Base-by-base conservation (phyloP, 176 grass and related monocot genomes). In the Musa itinerans region DNA sequence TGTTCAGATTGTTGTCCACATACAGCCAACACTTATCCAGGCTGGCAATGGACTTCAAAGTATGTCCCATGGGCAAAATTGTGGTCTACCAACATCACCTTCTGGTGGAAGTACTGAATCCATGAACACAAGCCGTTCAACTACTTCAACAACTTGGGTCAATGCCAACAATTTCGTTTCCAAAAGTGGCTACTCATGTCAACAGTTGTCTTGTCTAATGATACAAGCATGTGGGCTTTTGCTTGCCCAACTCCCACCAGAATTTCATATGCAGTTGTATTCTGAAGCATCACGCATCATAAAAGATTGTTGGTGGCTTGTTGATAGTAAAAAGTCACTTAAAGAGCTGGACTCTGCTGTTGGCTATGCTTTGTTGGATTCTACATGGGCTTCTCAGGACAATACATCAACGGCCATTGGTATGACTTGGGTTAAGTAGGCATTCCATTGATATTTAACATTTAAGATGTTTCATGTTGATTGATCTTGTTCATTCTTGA, bases 281-380 rank as follows among this genome's bases (percentile, higher is more conserved):
- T 91, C 84, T 56, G 95, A 99, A 93, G 90, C 95, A 80, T 83
- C 86, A 26, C 82, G 83, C 15, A 85, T 94, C 75, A 94, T 99
- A 82, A 99, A 99, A 85, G 95, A 99, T 75, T 99, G 95, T 74
- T 93, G 88, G 89, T 99, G 95, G 95, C 90, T 99, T 78, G 75
- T 85, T 87, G 95, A 99, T 61, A 74, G 86, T 83, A 91, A 85
- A 17, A 92, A 88, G 34, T 86, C 95, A 82, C 83, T 94, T 63
- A 87, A 91, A 80, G 95, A 99, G 71, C 88, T 99, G 69, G 90
- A 99, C 62, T 99, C 95, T 85, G 95, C 90, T 58, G 95, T 99
- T 84, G 95, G 88, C 11, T 91, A 99, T 81, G 95, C 95, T 63
- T 73, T 99, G 73, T 25, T 99, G 53, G 90, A 99, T 83, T 88